A percentile compares a stretch with the other conserved stretches of the same genome.
phyloP scores from a whole-genome alignment of 1,284 basidiomycete species.

The Abortiporus biennis region DNA sequence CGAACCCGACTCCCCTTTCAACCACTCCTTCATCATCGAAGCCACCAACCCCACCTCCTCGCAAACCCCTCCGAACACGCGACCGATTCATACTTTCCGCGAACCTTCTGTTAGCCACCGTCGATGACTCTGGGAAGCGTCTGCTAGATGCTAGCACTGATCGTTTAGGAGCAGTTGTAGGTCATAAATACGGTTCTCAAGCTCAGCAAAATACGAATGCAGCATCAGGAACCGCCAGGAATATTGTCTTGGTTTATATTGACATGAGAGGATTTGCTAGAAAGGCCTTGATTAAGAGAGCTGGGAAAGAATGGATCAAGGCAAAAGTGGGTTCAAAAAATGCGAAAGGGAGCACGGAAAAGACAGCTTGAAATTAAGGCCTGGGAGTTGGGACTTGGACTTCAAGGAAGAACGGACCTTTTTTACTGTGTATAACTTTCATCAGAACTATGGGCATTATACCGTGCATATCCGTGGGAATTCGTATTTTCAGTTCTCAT shows the following conservation, averaged over 20 bases:
- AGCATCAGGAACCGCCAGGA: conserved; percentile 58
- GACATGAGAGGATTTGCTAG: conserved; percentile 70
- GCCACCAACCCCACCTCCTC: neutral
- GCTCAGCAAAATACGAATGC: conserved; percentile 49
- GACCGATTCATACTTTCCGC: conserved; percentile 59
- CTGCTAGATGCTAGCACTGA: conserved; percentile 54
- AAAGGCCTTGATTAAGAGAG: conserved; percentile 58
- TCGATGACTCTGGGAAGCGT: conserved; percentile 60
- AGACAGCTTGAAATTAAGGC: no score
- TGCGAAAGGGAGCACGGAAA: no score
- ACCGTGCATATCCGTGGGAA: no score
- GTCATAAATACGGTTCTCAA: conserved; percentile 51
- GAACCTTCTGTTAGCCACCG: conserved; percentile 66
- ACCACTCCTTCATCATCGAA: neutral
- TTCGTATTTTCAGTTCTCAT: no score
- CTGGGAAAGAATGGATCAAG: conserved; percentile 50
- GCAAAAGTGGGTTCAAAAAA: conserved; percentile 20
- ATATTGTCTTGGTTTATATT: conserved; percentile 73
- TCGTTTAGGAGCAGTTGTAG: conserved; percentile 51
- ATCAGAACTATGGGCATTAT: no score
- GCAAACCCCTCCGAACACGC: conserved; percentile 18
- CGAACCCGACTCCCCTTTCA: neutral
- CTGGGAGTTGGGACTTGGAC: no score
- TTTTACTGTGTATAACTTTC: no score
- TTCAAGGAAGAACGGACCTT: no score